Percentiles rank a stretch among this genome's conserved stretches.
These are phyloP conservation scores for Aethionema arabicum DNA, from an alignment of 345 rosid genomes.

Conservation along the genomic window DNA sequence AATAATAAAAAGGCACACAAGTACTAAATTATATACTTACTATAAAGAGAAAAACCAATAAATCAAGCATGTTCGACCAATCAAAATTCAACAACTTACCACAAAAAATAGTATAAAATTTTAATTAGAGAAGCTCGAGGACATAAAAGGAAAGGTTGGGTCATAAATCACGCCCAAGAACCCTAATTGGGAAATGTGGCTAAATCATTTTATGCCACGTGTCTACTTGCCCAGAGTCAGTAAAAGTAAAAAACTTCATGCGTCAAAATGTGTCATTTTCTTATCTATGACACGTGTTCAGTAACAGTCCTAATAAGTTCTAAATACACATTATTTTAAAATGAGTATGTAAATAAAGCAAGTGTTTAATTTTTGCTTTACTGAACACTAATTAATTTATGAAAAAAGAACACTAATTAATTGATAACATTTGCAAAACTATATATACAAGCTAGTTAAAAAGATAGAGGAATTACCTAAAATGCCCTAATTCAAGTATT, in stretches of 20 bases:
- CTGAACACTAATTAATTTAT: no score
- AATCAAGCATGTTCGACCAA: conserved; percentile 22
- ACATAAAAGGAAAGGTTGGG: background rate
- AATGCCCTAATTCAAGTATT: no score
- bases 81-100: background rate
- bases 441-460: no score
- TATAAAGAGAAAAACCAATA: conserved; percentile 1
- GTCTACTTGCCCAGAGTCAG: conserved; percentile 6
- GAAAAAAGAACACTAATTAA: no score
- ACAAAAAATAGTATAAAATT: background rate
- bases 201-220: conserved; percentile 20
- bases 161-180: conserved; percentile 21
- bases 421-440: no score
- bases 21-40: background rate
- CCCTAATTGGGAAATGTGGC: conserved; percentile 26
- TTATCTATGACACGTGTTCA: conserved; percentile 32
- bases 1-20: background rate
- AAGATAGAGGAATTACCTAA: no score
- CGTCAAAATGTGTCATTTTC: conserved; percentile 29
- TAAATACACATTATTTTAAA: no score
- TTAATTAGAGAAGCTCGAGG: conserved; percentile 5
- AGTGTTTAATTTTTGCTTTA: no score
- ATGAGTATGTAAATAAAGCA: no score
- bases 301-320: background rate
- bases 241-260: conserved; percentile 18